Evolutionary conservation across 306 rosid genomes (phyloP).

Genomic region (Casuarina equisetifolia): DNA sequence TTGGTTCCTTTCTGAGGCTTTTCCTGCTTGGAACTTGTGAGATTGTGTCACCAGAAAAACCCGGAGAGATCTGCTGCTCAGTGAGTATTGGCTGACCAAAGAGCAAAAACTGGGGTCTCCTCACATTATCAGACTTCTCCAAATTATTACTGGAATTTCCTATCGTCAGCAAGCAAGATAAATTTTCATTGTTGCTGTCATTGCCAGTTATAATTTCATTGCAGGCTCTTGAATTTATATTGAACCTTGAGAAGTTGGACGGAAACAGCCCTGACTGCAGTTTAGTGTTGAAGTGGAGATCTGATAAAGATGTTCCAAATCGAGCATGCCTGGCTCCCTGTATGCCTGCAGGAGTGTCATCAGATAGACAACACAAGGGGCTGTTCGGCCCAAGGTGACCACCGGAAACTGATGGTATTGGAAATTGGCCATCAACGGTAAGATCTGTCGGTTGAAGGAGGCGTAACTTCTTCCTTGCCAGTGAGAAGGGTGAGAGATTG

Average conservation of each 20-base stretch:
- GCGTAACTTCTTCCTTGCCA: constrained; percentile 86
- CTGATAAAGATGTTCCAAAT: constrained; percentile 80
- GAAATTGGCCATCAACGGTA: constrained; percentile 60
- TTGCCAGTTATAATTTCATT: constrained; percentile 40
- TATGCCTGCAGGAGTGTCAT: constrained; percentile 96
- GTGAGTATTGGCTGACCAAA: constrained; percentile 97
- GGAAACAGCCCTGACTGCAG: constrained; percentile 72
- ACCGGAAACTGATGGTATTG: constrained; percentile 64
- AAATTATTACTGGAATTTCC: constrained; percentile 61
- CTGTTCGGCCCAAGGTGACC: constrained; percentile 77
- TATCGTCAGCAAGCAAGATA: constrained; percentile 67
- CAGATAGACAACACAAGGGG: constrained; percentile 78
- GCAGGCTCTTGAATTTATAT: constrained; percentile 50
- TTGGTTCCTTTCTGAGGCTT: constrained; percentile 26
- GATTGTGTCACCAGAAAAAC: constrained; percentile 42
- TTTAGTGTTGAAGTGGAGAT: constrained; percentile 70
- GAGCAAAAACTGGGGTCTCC: constrained; percentile 81
- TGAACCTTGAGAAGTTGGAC: constrained; percentile 41
- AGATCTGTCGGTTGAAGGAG: constrained; percentile 63
- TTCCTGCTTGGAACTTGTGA: constrained; percentile 37
- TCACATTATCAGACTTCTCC: constrained; percentile 68
- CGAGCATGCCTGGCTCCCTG: constrained; percentile 99
- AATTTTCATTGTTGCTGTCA: constrained; percentile 47
- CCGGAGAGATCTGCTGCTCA: constrained; percentile 75
- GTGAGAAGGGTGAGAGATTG: constrained; percentile 65